Evolutionary conservation across 495 filamentous ascomycete genomes (phyloP).

Genomic region (Chaetomidium leptoderma): DNA sequence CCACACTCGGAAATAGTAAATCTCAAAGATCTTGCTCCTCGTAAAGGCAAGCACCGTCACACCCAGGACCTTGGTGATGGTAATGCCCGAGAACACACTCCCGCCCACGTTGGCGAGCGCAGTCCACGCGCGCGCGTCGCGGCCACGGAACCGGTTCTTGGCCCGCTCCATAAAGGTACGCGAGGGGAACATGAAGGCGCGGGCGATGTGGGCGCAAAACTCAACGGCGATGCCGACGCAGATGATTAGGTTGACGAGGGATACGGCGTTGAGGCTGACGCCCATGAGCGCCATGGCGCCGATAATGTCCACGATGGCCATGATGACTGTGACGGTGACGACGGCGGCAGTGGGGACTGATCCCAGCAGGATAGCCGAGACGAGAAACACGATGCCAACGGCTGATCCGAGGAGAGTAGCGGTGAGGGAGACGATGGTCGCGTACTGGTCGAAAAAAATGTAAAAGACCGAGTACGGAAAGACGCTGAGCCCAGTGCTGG

Average conservation of each 20-base stretch:
- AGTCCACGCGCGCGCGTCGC: constrained; percentile 83
- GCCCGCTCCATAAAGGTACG: constrained; percentile 70
- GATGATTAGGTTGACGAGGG: constrained; percentile 94
- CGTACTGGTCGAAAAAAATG: constrained; percentile 98
- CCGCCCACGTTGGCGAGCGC: constrained; percentile 90
- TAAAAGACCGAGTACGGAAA: constrained; percentile 97
- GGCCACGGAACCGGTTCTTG: constrained; percentile 61
- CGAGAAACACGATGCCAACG: constrained; percentile 72
- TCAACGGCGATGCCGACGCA: constrained; percentile 94
- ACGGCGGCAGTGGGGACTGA: constrained; percentile 77
- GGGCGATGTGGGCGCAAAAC: constrained; percentile 94
- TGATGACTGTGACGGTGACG: constrained; percentile 77
- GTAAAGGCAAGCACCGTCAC: constrained; percentile 93
- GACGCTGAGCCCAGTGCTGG: constrained; percentile 64
- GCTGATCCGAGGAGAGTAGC: constrained; percentile 75
- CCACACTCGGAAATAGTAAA: constrained; percentile 98
- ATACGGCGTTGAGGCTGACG: constrained; percentile 93
- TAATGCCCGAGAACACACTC: constrained; percentile 93
- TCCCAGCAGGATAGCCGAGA: constrained; percentile 75
- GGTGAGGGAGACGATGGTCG: constrained; percentile 73
- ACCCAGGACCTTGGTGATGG: constrained; percentile 87
- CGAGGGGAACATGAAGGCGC: constrained; percentile 91
- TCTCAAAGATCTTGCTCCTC: constrained; percentile 96
- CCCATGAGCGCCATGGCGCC: constrained; percentile 85
- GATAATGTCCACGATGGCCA: constrained; percentile 93